phyloP scores from a whole-genome alignment of 768 basidiomycete species.

The Naganishia kalamii region DNA sequence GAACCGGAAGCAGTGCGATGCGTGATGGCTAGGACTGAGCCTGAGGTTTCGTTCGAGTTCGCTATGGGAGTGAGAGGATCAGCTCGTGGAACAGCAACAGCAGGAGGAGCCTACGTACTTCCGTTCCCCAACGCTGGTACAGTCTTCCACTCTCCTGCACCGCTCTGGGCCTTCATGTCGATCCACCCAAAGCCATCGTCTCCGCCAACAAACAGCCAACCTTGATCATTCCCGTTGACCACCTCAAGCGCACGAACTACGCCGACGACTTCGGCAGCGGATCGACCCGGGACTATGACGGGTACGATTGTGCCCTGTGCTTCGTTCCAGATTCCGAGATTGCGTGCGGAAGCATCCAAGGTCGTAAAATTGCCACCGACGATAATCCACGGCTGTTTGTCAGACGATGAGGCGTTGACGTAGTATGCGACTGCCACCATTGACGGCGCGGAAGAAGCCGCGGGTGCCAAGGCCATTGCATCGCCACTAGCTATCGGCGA shows the following conservation, averaged over 20 bases:
- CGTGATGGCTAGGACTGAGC: not conserved
- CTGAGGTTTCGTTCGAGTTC: not conserved
- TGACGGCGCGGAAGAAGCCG: slow-evolving; percentile 65
- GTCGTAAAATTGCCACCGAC: slow-evolving; percentile 82
- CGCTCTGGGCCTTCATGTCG: not conserved
- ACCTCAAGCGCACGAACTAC: slow-evolving; percentile 72
- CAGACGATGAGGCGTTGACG: slow-evolving; percentile 61
- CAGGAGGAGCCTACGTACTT: not conserved
- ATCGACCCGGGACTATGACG: slow-evolving; percentile 52
- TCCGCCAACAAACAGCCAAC: slow-evolving; percentile 9
- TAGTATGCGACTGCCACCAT: slow-evolving; percentile 83
- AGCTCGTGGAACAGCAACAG: not conserved
- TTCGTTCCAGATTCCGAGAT: slow-evolving; percentile 67
- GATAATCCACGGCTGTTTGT: slow-evolving; percentile 58
- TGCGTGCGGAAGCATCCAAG: slow-evolving; percentile 53
- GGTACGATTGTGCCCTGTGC: slow-evolving; percentile 45
- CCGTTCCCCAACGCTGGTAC: slow-evolving; percentile 1
- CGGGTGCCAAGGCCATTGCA: slow-evolving; percentile 49
- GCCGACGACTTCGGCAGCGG: slow-evolving; percentile 56
- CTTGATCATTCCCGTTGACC: slow-evolving; percentile 51
- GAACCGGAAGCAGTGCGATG: not conserved
- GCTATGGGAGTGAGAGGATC: not conserved
- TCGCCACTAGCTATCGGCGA: slow-evolving; percentile 51
- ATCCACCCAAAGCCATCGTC: slow-evolving; percentile 1
- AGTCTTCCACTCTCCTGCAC: slow-evolving; percentile 3